Evolutionary conservation across 2,329 filamentous ascomycete species (phyloP), one percentile per base, ranked within the genome.

Genomic region (Fusarium tjaetaba): DNA sequence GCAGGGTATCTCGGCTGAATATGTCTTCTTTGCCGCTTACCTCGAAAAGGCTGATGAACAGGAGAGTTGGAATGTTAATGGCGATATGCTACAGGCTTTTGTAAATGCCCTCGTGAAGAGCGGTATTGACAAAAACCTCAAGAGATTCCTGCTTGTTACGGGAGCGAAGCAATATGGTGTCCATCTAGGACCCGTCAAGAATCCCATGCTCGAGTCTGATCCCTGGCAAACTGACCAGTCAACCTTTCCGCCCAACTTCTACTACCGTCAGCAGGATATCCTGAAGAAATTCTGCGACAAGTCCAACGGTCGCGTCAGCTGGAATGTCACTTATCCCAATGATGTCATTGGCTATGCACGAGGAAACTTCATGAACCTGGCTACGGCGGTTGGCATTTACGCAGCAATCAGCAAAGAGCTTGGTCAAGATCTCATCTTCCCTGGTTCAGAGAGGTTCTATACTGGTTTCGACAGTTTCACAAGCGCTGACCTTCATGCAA

Each of bases 331-430:
- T 0, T 69, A 69, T 20, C 49, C 64, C 2, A 68, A 63, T n/a
- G 66, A 69, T 24, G 66, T 69, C 13, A 68, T 69, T 3, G 66
- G 66, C 5, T 69, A 68, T 11, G 66, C 64, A 1, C 65, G 57
- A 11, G 64, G 66, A 18, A 69, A 69, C 34, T 69, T 69, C 11
- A 69, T 69, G 66, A 69, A 69, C 22, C 24, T 69, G n/a, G 49
- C 26, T 11, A 69, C 56, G 11, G 64, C 56, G 1, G 28, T 63
- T 9, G 66, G 64, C 4, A 52, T 69, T 14, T 69, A 63, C 20
- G 64, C 43, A 3, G 58, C 62, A 8, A 24, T 28, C 10, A 65
- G 52, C 20, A 55, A 65, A n/a, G 58, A 65, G 20, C 28, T 65
- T 16, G 62, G 58, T 15, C 15, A 65, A 8, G 48, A 63, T 5